Base-by-base conservation (phyloP, 768 basidiomycete species). In the Kwoniella botswanensis region DNA sequence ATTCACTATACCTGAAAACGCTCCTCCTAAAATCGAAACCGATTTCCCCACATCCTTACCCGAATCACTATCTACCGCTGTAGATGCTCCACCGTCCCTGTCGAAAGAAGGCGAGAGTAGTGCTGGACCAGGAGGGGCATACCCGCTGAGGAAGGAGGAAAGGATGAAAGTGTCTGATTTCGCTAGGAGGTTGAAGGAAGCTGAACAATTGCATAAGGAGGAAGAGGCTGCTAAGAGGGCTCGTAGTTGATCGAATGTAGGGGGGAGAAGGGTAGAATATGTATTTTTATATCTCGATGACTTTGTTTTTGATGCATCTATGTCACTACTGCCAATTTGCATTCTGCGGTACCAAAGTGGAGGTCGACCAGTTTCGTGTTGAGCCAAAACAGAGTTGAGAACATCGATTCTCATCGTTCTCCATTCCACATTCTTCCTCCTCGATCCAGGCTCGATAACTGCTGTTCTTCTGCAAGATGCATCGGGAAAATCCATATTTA, bases 401-500 rank as follows among this genome's bases (percentile, higher is more conserved):
- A 12, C 24, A 35, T 58, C 57, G n/a, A 61, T 1, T 21, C 29
- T 15, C 57, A 3, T 21, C 35, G 11, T 21, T 55, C 24, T 29
- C 15, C 58, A n/a, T 29, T 60, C 18, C 13, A 35, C 18, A 29
- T 60, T 24, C 35, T 35, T 35, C 6, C 35, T 35, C 35, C 35
- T 35, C 35, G 7, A 4, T 35, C 35, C 35, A 35, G 35, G 35
- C 35, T 35, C 35, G 35, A 35, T 35, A 35, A 35, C 35, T 9
- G 18, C 18, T 17, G 57, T 18, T 15, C 12, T 59, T 10, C 57
- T 29, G 24, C 29, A 35, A 29, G 46, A 83, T 85, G 82, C 83
- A 84, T 56, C 80, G 85, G n/a, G 84, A 85, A 5, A 90, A 88
- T 75, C 83, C 82, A 2, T 90, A 90, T 74, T 73, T 72, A 0